A percentile compares a stretch with the other conserved stretches of the same genome.
Conservation (phyloP, 805 yeast species). For the Clavispora phyllophila region DNA sequence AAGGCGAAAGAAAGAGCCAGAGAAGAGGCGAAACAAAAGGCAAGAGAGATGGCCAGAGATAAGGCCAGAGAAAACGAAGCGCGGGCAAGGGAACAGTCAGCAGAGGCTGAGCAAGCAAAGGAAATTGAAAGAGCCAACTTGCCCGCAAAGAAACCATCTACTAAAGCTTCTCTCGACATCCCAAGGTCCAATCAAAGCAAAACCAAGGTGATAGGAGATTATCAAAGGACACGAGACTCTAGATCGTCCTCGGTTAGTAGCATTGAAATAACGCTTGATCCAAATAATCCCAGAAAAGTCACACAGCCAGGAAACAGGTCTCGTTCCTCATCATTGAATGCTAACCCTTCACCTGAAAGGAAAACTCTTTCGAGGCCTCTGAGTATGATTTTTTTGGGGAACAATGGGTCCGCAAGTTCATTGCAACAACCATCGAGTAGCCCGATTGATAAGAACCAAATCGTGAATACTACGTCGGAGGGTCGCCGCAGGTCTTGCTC, state of each 20-base stretch:
- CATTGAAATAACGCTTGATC: background rate
- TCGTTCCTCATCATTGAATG: background rate
- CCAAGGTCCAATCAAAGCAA: background rate
- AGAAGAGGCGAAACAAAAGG: background rate
- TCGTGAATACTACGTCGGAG: slow-evolving; percentile 6
- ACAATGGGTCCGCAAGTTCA: slow-evolving; percentile 14
- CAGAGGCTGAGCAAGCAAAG: background rate
- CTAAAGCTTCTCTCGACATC: background rate
- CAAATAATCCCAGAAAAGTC: background rate
- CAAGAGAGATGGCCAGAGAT: background rate
- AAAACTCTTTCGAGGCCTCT: background rate
- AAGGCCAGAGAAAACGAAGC: background rate
- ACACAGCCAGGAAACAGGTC: background rate
- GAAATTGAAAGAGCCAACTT: background rate
- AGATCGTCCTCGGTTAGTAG: slow-evolving; percentile 1
- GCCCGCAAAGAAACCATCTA: background rate
- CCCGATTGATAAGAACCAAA: slow-evolving; percentile 6
- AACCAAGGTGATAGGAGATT: background rate
- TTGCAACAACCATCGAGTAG: slow-evolving; percentile 5
- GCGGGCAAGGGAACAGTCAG: background rate
- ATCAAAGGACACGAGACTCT: background rate
- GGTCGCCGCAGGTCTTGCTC: slow-evolving; percentile 35
- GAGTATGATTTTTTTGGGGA: slow-evolving; percentile 21
- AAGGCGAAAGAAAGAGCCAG: slow-evolving; percentile 1
- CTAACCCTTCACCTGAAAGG: background rate